phyloP scores from a whole-genome alignment of 106 monocot genomes.

The Dioscorea dumetorum region DNA sequence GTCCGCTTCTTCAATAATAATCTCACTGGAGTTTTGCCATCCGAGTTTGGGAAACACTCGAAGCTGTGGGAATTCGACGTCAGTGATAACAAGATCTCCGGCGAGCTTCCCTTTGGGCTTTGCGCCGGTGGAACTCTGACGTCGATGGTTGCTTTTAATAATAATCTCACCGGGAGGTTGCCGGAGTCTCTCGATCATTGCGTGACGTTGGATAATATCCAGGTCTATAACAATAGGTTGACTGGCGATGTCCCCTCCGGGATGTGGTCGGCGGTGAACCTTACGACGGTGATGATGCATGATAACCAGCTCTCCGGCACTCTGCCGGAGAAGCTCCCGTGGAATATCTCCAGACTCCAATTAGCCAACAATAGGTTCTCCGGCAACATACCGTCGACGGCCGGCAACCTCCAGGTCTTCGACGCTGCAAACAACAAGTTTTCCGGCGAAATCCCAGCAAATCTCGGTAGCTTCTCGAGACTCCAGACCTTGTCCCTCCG shows the following conservation, averaged over 20 bases:
- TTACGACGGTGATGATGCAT: constrained; percentile 23
- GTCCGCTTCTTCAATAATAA: constrained; percentile 21
- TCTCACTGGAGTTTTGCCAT: constrained; percentile 20
- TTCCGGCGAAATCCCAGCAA: constrained; percentile 36
- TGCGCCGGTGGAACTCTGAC: constrained; percentile 21
- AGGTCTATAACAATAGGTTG: constrained; percentile 43
- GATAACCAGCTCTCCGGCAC: constrained; percentile 52
- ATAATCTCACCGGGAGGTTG: constrained; percentile 42
- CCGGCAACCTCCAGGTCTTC: constrained; percentile 25
- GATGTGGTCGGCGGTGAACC: constrained; percentile 42
- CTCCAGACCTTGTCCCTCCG: constrained; percentile 27
- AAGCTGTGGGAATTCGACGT: constrained; percentile 44
- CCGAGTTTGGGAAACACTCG: constrained; percentile 28
- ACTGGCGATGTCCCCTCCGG: constrained; percentile 38
- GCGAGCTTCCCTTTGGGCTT: constrained; percentile 40
- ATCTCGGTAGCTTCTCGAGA: constrained; percentile 11
- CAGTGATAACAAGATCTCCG: constrained; percentile 35
- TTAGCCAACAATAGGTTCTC: constrained; percentile 55
- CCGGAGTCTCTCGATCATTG: constrained; percentile 46
- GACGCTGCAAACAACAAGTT: constrained; percentile 38
- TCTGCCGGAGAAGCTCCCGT: constrained; percentile 35
- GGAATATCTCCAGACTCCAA: constrained; percentile 41
- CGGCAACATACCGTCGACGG: constrained; percentile 44
- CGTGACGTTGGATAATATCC: constrained; percentile 16
- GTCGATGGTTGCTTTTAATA: constrained; percentile 30